Conservation (phyloP, 257 asterid genomes). For the Eustoma russellianum region DNA sequence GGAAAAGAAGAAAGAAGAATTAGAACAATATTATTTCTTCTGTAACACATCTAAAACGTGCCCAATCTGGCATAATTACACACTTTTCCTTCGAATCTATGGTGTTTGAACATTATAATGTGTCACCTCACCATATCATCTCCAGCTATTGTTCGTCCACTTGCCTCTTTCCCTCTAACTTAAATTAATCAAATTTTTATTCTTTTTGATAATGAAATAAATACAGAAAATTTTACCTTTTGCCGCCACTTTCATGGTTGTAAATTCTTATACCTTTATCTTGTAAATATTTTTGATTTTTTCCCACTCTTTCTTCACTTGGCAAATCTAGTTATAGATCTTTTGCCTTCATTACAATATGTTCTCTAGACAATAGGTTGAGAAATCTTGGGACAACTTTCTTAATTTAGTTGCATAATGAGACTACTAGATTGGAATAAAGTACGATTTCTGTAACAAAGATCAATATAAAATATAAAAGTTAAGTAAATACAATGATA, state of each 20-base stretch:
- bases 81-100: background rate
- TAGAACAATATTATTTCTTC: background rate
- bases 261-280: background rate
- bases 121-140: slow-evolving; percentile 12
- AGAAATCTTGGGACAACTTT: too few relatives aligned
- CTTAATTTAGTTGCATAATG: too few relatives aligned
- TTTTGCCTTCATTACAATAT: too few relatives aligned
- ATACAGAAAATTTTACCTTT: background rate
- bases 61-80: background rate
- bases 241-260: background rate
- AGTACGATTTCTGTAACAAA: too few relatives aligned
- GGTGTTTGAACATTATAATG: background rate
- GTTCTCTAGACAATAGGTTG: too few relatives aligned
- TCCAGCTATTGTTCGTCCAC: slow-evolving; percentile 1
- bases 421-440: too few relatives aligned
- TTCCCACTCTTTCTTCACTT: too few relatives aligned
- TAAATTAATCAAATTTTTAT: background rate
- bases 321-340: too few relatives aligned
- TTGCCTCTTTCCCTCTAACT: background rate
- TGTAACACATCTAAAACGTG: background rate
- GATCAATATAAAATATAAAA: too few relatives aligned
- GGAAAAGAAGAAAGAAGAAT: background rate
- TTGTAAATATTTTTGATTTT: background rate
- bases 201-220: background rate
- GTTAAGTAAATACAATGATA: too few relatives aligned